phyloP scores from a whole-genome alignment of 371 early-diverging fungal genomes.

The Syncephalastrum sp. region DNA sequence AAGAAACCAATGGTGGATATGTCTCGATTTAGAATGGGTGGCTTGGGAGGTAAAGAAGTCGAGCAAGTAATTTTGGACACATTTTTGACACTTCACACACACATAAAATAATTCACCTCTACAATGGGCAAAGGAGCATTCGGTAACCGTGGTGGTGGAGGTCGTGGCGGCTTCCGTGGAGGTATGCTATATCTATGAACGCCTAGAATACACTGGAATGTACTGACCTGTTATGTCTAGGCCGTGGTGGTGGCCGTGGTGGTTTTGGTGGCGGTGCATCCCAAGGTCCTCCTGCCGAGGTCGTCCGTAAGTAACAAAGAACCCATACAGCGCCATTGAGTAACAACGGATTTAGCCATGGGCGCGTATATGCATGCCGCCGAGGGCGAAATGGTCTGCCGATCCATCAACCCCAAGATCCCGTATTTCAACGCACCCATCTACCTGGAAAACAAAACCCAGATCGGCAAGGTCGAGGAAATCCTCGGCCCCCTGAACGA shows the following conservation, averaged over 20 bases:
- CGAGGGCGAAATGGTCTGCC: slow-evolving; percentile 97
- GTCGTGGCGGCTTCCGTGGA: slow-evolving; percentile 47
- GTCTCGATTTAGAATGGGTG: neutral
- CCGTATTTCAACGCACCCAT: slow-evolving; percentile 99
- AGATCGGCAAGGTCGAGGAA: slow-evolving; percentile 99
- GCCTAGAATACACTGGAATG: neutral
- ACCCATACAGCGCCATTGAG: neutral
- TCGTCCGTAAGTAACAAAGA: slow-evolving; percentile 58
- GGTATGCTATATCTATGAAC: slow-evolving; percentile 14
- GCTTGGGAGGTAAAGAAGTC: slow-evolving; percentile 1
- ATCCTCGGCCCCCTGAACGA: slow-evolving; percentile 98
- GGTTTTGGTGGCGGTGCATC: slow-evolving; percentile 53
- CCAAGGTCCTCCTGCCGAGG: slow-evolving; percentile 78
- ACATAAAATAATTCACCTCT: too few relatives aligned
- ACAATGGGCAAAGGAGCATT: slow-evolving; percentile 48
- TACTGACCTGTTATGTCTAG: slow-evolving; percentile 17
- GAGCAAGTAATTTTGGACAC: too few relatives aligned
- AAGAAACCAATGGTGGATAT: too few relatives aligned
- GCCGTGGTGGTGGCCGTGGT: slow-evolving; percentile 70
- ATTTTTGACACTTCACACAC: too few relatives aligned
- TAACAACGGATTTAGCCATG: slow-evolving; percentile 59
- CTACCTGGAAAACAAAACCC: slow-evolving; percentile 94
- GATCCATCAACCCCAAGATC: slow-evolving; percentile 87
- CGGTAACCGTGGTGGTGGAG: slow-evolving; percentile 46
- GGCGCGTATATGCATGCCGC: slow-evolving; percentile 94